Evolutionary conservation across 306 rosid species (phyloP).

Genomic region (Trifolium pratense): DNA sequence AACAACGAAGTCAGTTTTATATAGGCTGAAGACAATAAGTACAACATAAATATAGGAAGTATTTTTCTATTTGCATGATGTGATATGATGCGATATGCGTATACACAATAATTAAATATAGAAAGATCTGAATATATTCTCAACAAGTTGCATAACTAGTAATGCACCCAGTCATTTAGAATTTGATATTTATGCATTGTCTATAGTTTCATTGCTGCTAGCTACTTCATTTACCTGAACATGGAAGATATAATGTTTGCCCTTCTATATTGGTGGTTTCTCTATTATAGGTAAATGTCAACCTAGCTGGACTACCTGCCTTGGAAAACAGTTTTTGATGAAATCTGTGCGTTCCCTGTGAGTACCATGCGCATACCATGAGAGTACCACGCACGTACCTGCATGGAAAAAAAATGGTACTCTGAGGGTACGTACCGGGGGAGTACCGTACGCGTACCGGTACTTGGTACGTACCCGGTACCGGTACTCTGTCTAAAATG

Average conservation of each 20-base stretch:
- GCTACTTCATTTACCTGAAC: conserved; percentile 17
- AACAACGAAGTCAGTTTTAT: neutral
- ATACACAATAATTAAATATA: neutral
- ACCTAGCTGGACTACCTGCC: conserved; percentile 98
- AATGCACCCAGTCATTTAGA: conserved; percentile 13
- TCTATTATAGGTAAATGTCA: conserved; percentile 94
- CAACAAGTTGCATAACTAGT: neutral
- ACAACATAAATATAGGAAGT: too few species aligned
- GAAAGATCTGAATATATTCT: neutral
- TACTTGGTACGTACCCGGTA: too few species aligned
- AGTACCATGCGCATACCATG: too few species aligned
- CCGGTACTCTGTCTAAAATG: too few species aligned
- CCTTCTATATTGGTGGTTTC: conserved; percentile 22
- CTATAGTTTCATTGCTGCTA: too few species aligned
- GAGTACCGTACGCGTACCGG: too few species aligned
- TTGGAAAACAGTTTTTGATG: too few species aligned
- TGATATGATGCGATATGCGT: neutral
- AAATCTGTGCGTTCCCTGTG: too few species aligned
- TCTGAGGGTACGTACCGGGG: too few species aligned
- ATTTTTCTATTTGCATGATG: neutral
- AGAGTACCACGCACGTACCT: too few species aligned
- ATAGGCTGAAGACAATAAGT: too few species aligned
- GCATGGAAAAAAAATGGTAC: too few species aligned
- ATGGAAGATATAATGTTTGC: conserved; percentile 2
- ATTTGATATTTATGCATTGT: conserved; percentile 29